phyloP scores from a whole-genome alignment of 805 yeast species.

The Phaffomyces antillensis region DNA sequence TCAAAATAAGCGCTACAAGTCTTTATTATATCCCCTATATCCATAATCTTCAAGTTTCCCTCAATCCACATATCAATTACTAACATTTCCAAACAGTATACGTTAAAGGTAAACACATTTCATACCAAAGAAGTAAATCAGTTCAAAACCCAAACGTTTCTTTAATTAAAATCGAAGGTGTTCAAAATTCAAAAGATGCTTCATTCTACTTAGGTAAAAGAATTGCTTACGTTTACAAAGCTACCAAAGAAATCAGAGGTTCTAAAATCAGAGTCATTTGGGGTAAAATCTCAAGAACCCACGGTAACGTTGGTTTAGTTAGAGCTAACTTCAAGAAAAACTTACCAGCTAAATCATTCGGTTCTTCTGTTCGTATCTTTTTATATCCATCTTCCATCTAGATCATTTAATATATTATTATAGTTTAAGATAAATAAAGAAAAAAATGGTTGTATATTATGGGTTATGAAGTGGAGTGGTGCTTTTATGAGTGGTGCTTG shows the following conservation, averaged over 20 bases:
- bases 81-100: slow-evolving; percentile 52
- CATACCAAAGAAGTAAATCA: slow-evolving; percentile 99
- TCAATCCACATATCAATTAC: slow-evolving; percentile 6
- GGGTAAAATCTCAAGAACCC: slow-evolving; percentile 99
- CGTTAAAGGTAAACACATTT: slow-evolving; percentile 99
- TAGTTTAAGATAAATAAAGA: background rate
- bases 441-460: no score
- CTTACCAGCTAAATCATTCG: slow-evolving; percentile 99
- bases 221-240: slow-evolving; percentile 99
- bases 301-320: slow-evolving; percentile 97
- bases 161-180: slow-evolving; percentile 96
- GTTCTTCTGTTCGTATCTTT: slow-evolving; percentile 99
- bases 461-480: no score
- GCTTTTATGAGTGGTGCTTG: no score
- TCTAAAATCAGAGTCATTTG: slow-evolving; percentile 99
- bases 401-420: slow-evolving; percentile 18
- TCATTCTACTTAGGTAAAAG: slow-evolving; percentile 99
- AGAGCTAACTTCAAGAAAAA: slow-evolving; percentile 99
- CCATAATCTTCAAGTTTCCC: no score
- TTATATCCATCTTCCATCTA: slow-evolving; percentile 99
- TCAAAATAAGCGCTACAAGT: no score
- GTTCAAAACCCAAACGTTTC: slow-evolving; percentile 98
- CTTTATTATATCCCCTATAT: no score
- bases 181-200: slow-evolving; percentile 84
- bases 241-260: slow-evolving; percentile 96